Evolutionary conservation across 1,284 basidiomycete species (phyloP), one percentile per base, ranked within the genome.

Genomic region (Moniliophthora roreri): DNA sequence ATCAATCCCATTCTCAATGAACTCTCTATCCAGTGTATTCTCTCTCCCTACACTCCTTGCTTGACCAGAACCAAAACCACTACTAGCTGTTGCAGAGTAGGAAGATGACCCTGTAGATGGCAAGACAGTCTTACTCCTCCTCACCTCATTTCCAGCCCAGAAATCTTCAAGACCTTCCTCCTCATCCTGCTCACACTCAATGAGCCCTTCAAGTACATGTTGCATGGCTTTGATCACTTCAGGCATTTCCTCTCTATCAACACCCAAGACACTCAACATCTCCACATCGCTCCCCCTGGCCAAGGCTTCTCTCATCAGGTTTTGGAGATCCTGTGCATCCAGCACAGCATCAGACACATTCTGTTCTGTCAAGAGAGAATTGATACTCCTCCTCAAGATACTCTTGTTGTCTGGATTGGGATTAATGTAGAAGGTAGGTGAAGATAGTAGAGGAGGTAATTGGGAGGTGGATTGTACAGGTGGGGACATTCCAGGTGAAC

Each of bases 151-250:
- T 41, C 48, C 23, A 5, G 15, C 9, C 36, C 38, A 38, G 51
- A 26, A 28, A 20, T 39, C 38, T 16, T 48, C 51, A 16, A 34
- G 41, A 11, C 28, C 44, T 9, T 35, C 40, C 11, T 32, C 28
- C 48, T 41, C 53, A 21, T 20, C 24, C 58, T 55, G 55, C 74
- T 53, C 72, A 46, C 62, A 65, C 52, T 76, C 76, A 21, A 76
- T 66, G 54, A 79, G 73, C n/a, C 64, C 63, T 68, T 89, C 85
- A 34, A 89, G 70, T 18, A 82, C 84, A 23, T 89, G 70, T 66
- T 89, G 86, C 13, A 91, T 74, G 3, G 89, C 85, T 71, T 89
- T 89, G 63, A 89, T 81, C n/a, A 87, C 88, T 65, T 91, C 89
- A 0, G 86, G 85, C 74, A 90, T 85, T 66, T 91, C 86, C 44